Base-by-base conservation (phyloP, 2,329 filamentous ascomycete species). In the Cercospora janseana region DNA sequence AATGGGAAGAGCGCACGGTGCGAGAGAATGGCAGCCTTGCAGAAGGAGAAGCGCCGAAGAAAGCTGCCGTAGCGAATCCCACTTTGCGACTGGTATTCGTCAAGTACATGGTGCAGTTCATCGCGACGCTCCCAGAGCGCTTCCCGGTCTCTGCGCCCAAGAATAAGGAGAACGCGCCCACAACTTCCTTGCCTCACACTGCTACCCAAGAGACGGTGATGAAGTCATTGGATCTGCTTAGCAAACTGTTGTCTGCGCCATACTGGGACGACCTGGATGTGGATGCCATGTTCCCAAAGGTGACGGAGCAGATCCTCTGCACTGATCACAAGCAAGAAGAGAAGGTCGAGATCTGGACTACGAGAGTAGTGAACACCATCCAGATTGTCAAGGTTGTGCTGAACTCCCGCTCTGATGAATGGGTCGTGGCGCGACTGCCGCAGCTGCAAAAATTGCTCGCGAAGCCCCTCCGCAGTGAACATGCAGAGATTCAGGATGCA, bases 71-170 rank as follows among this genome's bases (percentile, higher is more conserved):
- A 18, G 73, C 72, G 10, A 64, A 60, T 13, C 67, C 79, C 0
- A 68, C 79, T 1, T 82, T 87, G 46, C 82, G 91, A 15, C 79
- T 84, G 34, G 86, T 89, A 68, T 86, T 98, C 75, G 80, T 96
- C 40, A 96, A 95, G 70, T 98, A 97, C 64, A 79, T 98, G 24
- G 87, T 97, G 23, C 88, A 93, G 54, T 97, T 97, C 69, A 95
- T 97, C 60, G 91, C 90, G 1, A 87, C 89, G 43, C 77, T 96
- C 16, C 86, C 87, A 13, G 93, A 97, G 69, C 82, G 91, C 26
- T 96, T 87, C 66, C 83, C 84, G 15, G 80, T 61, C 3, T 59
- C 63, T 90, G 87, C 86, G 16, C 78, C 81, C 10, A 86, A 84
- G 60, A 57, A 56, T 40, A 77, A 82, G 32, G 80, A 82, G 41